Percentiles rank a stretch among this genome's conserved stretches.
These are phyloP conservation scores for Teratosphaeria epicoccoides DNA, from an alignment of 2,329 filamentous ascomycete genomes.

Conservation along the genomic window DNA sequence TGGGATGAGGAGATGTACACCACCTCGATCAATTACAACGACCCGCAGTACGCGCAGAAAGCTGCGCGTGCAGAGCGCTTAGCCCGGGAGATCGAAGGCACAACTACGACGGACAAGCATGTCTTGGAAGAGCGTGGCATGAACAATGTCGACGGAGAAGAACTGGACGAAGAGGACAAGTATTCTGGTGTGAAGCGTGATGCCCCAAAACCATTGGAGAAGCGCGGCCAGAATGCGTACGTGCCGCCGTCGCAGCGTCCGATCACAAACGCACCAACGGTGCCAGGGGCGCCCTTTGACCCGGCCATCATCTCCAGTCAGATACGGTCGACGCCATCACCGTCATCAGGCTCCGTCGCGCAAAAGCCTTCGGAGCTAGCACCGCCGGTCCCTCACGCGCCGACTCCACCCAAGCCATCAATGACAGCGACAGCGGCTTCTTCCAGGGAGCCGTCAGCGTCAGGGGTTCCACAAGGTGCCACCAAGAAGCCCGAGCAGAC, in stretches of 20 bases:
- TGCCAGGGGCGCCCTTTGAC: conserved; percentile 68
- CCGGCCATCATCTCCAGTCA: conserved; percentile 79
- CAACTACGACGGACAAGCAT: conserved; percentile 63
- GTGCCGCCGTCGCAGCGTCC: conserved; percentile 81
- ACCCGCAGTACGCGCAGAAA: conserved; percentile 70
- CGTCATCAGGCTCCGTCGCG: conserved; percentile 2
- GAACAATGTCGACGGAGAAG: conserved; percentile 42
- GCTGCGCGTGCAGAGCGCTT: conserved; percentile 70
- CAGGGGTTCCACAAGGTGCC: conserved; percentile 7
- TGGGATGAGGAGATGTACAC: conserved; percentile 96
- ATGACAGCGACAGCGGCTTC: not conserved
- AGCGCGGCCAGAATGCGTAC: conserved; percentile 60
- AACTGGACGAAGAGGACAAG: conserved; percentile 84
- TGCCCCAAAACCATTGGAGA: conserved; percentile 46
- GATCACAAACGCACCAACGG: conserved; percentile 60
- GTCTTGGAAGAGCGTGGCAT: conserved; percentile 66
- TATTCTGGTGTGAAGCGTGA: conserved; percentile 83
- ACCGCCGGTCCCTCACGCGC: conserved; percentile 21
- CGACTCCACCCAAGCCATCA: conserved; percentile 5
- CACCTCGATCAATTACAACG: conserved; percentile 72
- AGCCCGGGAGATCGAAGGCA: conserved; percentile 80
- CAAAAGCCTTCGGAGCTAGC: conserved; percentile 6
- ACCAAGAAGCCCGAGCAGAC: conserved; percentile 28
- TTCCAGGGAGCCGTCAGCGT: conserved; percentile 8
- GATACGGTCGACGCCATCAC: conserved; percentile 31